Conservation (phyloP, 148 eudicot genomes). For the Drosera capensis region DNA sequence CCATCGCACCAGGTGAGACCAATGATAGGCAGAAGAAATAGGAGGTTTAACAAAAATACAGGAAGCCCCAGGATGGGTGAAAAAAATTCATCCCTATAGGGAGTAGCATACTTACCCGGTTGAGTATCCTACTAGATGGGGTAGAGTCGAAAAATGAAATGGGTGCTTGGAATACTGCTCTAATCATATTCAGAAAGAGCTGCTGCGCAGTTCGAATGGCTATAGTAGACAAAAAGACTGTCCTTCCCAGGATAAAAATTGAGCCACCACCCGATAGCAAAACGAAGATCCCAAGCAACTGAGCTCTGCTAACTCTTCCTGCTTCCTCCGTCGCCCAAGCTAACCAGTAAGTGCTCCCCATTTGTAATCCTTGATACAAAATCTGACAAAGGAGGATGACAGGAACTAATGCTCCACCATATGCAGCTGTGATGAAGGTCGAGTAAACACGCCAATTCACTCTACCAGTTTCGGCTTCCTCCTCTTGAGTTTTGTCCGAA, state of each 20-base stretch:
- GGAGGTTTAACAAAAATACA: too few relatives aligned
- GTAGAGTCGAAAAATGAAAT: slow-evolving; percentile 74
- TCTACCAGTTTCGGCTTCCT: slow-evolving; percentile 51
- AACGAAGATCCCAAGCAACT: slow-evolving; percentile 42
- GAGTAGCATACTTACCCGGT: slow-evolving; percentile 34
- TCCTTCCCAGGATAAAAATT: slow-evolving; percentile 68
- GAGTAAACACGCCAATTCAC: slow-evolving; percentile 62
- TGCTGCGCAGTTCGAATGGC: slow-evolving; percentile 63
- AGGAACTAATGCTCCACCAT: slow-evolving; percentile 76
- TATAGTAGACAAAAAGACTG: slow-evolving; percentile 63
- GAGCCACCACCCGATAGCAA: slow-evolving; percentile 71
- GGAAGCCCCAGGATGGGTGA: background rate
- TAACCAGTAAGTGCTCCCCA: slow-evolving; percentile 83
- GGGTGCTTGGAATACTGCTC: slow-evolving; percentile 70
- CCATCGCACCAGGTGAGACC: too few relatives aligned
- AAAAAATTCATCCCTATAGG: background rate
- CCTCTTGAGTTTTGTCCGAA: slow-evolving; percentile 27
- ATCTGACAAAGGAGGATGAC: slow-evolving; percentile 59
- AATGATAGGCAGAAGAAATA: too few relatives aligned
- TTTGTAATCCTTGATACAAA: slow-evolving; percentile 63
- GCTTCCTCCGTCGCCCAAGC: slow-evolving; percentile 77
- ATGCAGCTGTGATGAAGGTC: slow-evolving; percentile 50
- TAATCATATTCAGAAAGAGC: slow-evolving; percentile 52
- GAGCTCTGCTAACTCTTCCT: slow-evolving; percentile 24
- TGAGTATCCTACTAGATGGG: slow-evolving; percentile 80